Conservation (phyloP, 176 grass and related monocot genomes). For the Lolium multiflorum region DNA sequence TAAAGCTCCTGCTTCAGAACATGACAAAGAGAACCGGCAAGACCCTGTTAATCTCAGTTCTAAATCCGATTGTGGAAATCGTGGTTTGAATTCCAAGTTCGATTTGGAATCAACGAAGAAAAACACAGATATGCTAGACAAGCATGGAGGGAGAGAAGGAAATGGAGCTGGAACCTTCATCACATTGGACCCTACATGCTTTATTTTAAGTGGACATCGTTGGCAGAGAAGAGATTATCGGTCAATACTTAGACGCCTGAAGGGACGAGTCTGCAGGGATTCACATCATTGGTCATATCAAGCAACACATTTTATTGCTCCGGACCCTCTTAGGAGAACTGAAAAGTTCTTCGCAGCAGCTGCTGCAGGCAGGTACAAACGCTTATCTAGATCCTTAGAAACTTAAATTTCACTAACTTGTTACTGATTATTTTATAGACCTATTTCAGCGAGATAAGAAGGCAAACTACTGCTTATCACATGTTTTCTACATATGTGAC, state of each 20-base stretch:
- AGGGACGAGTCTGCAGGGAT: constrained; percentile 78
- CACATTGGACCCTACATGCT: constrained; percentile 44
- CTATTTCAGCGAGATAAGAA: neutral
- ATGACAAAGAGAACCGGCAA: constrained; percentile 71
- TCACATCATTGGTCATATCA: constrained; percentile 89
- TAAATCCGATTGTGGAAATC: constrained; percentile 36
- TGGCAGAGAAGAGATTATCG: constrained; percentile 66
- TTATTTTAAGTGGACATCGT: constrained; percentile 85
- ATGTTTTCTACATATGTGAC: neutral
- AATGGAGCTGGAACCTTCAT: constrained; percentile 29
- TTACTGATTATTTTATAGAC: neutral
- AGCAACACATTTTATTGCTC: constrained; percentile 88
- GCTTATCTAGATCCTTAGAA: neutral
- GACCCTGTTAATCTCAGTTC: constrained; percentile 32
- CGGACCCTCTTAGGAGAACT: constrained; percentile 70
- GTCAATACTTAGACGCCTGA: constrained; percentile 62
- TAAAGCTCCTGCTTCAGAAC: constrained; percentile 44
- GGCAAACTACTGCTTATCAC: neutral
- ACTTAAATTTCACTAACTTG: constrained; percentile 5
- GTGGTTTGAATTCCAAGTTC: constrained; percentile 24
- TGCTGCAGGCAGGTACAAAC: constrained; percentile 75
- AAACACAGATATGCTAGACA: constrained; percentile 5
- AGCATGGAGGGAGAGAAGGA: constrained; percentile 35
- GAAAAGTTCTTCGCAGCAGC: constrained; percentile 96
- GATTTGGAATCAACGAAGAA: constrained; percentile 37